phyloP scores from a whole-genome alignment of 768 basidiomycete species.

The Auricularia sp. region DNA sequence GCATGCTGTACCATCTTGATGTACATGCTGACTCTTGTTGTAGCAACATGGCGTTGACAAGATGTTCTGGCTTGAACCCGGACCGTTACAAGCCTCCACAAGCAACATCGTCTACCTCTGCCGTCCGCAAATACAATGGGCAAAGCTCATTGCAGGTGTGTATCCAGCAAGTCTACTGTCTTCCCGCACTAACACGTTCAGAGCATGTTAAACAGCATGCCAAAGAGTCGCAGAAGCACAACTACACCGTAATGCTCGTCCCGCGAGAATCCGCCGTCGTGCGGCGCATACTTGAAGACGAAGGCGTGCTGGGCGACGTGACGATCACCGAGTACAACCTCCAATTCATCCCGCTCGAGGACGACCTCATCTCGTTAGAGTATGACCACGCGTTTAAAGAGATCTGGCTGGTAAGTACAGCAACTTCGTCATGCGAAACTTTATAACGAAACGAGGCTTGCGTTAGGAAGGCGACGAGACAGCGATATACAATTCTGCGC shows the following conservation, averaged over 20 bases:
- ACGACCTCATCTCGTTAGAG: slow-evolving; percentile 89
- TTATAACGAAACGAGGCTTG: not conserved
- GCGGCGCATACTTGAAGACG: slow-evolving; percentile 79
- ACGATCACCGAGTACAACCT: slow-evolving; percentile 80
- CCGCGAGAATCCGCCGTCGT: slow-evolving; percentile 84
- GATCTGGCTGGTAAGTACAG: slow-evolving; percentile 70
- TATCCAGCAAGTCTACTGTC: slow-evolving; percentile 11
- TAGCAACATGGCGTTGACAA: slow-evolving; percentile 99
- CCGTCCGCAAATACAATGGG: slow-evolving; percentile 72
- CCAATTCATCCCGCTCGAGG: slow-evolving; percentile 88
- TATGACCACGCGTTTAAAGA: slow-evolving; percentile 77
- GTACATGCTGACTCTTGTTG: not conserved
- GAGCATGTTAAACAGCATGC: slow-evolving; percentile 87
- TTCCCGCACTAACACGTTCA: slow-evolving; percentile 29
- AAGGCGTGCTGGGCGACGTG: slow-evolving; percentile 96
- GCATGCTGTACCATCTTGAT: not conserved
- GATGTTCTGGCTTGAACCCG: slow-evolving; percentile 98
- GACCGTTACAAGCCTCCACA: slow-evolving; percentile 71
- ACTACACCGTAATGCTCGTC: slow-evolving; percentile 79
- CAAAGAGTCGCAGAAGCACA: slow-evolving; percentile 61
- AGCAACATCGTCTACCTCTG: slow-evolving; percentile 90
- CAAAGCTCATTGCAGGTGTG: slow-evolving; percentile 87
- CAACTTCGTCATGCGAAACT: slow-evolving; percentile 2
- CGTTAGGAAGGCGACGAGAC: slow-evolving; percentile 87
- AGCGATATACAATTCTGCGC: slow-evolving; percentile 76